These are phyloP conservation scores for Malassezia yamatoensis DNA, from an alignment of 1,284 basidiomycete genomes.

Conservation along the genomic window DNA sequence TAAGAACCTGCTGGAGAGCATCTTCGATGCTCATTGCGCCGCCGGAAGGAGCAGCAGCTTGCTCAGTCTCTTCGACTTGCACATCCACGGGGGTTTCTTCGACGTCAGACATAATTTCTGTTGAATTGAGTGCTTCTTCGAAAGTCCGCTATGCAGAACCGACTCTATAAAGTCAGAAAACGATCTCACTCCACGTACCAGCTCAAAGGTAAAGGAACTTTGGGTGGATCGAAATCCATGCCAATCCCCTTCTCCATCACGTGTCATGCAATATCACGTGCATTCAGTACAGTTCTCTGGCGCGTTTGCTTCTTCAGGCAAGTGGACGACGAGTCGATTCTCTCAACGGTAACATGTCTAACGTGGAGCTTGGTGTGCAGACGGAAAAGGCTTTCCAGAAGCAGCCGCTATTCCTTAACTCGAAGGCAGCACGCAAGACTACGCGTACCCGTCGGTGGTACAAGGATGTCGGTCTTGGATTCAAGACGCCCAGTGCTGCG, in stretches of 20 bases:
- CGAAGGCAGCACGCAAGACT: constrained; percentile 80
- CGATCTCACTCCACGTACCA: constrained; percentile 8
- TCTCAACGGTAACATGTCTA: constrained; percentile 36
- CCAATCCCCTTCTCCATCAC: not conserved
- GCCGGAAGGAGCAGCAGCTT: constrained; percentile 60
- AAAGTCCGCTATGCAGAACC: constrained; percentile 28
- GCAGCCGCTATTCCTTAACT: constrained; percentile 95
- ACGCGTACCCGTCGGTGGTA: constrained; percentile 97
- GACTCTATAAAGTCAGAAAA: constrained; percentile 11
- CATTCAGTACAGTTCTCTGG: constrained; percentile 4
- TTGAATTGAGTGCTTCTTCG: constrained; percentile 39
- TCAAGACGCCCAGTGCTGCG: constrained; percentile 78
- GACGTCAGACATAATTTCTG: constrained; percentile 43
- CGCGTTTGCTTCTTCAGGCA: constrained; percentile 22
- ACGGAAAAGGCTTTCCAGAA: constrained; percentile 60
- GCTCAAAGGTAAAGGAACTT: constrained; percentile 15
- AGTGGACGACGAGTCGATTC: constrained; percentile 10
- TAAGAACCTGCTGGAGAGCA: constrained; percentile 86
- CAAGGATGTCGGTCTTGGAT: constrained; percentile 56
- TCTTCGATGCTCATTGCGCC: constrained; percentile 95
- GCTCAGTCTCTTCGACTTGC: constrained; percentile 61
- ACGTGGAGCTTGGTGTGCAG: constrained; percentile 46
- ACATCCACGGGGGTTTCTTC: constrained; percentile 52
- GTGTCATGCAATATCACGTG: constrained; percentile 3
- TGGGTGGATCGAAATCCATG: not conserved